Base-by-base conservation (phyloP, 2,329 filamentous ascomycete species). In the Didymella keratinophila region DNA sequence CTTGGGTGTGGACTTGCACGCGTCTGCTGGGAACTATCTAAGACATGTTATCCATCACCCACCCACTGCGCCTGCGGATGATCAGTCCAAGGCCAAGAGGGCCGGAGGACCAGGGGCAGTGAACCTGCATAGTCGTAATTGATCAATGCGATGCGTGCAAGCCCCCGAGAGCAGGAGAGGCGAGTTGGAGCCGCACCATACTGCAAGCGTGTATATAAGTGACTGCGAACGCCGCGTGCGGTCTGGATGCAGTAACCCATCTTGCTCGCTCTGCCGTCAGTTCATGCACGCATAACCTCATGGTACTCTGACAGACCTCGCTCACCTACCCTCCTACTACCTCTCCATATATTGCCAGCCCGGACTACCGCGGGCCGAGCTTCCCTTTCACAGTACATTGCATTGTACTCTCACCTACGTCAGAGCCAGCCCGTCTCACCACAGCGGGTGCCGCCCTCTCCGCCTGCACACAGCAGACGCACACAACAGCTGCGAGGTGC, bases 351-450 rank as follows among this genome's bases (percentile, higher is more conserved):
- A 43, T 44, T 20, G 37, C 28, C 32, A 16, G 21, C 6, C 45
- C 58, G 49, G 52, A 58, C 61, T 47, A 60, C 58, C 27, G 37
- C 64, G 63, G 66, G 49, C 66, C 61, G 65, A 52, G 48, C 52
- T 65, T 64, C 64, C 61, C 52, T 47, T 41, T 47, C 49, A 20
- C 57, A 39, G 30, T 42, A 51, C 53, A 41, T 32, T 27, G 47
- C 43, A 43, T 23, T 30, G 47, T 47, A 28, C 51, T 36, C 53
- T 49, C 51, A 47, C 44, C 46, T 63, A 68, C 64, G 66, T 70
- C 67, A 69, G 63, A 41, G 49, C 51, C 60, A 51, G 54, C 63
- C 51, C 52, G 60, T 62, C 60, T 61, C 54, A 52, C 61, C 51
- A 60, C 68, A 56, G 62, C 61, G 36, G 54, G 52, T 55, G 58